Percentiles rank a stretch among this genome's conserved stretches.
Evolutionary conservation across 495 filamentous ascomycete genomes (phyloP).

Genomic region (Daldinia vernicosa): DNA sequence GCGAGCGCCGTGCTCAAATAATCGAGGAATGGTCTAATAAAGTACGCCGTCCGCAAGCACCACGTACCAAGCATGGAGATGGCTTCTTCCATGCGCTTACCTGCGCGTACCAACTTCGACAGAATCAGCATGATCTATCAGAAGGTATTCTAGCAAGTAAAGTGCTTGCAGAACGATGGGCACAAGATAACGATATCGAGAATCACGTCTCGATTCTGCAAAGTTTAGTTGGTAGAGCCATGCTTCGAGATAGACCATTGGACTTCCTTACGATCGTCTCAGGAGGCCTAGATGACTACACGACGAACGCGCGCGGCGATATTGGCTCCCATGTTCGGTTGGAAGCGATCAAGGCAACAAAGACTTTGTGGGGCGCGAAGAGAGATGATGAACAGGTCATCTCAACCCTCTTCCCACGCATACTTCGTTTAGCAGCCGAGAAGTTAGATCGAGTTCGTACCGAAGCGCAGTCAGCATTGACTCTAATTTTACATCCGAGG

Average conservation of each 20-base stretch:
- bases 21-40: constrained; percentile 52
- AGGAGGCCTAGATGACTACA: constrained; percentile 83
- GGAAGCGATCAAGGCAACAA: constrained; percentile 74
- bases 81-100: constrained; percentile 58
- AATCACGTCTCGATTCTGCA: constrained; percentile 68
- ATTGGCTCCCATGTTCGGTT: constrained; percentile 83
- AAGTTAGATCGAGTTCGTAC: constrained; percentile 87
- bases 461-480: constrained; percentile 65
- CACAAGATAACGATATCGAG: constrained; percentile 59
- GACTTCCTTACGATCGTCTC: constrained; percentile 53
- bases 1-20: constrained; percentile 42
- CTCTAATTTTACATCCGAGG: constrained; percentile 47
- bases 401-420: constrained; percentile 49
- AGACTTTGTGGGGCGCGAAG: constrained; percentile 51
- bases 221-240: constrained; percentile 60
- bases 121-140: constrained; percentile 4
- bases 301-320: constrained; percentile 84
- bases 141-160: constrained; percentile 23
- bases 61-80: constrained; percentile 45
- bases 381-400: constrained; percentile 36
- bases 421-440: constrained; percentile 80
- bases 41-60: constrained; percentile 44
- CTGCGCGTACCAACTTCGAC: constrained; percentile 29
- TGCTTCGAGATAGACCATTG: constrained; percentile 47
- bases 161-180: constrained; percentile 52